Evolutionary conservation across 2,329 filamentous ascomycete genomes (phyloP), one percentile per base, ranked within the genome.

Genomic region (Clarireedia hainanense): DNA sequence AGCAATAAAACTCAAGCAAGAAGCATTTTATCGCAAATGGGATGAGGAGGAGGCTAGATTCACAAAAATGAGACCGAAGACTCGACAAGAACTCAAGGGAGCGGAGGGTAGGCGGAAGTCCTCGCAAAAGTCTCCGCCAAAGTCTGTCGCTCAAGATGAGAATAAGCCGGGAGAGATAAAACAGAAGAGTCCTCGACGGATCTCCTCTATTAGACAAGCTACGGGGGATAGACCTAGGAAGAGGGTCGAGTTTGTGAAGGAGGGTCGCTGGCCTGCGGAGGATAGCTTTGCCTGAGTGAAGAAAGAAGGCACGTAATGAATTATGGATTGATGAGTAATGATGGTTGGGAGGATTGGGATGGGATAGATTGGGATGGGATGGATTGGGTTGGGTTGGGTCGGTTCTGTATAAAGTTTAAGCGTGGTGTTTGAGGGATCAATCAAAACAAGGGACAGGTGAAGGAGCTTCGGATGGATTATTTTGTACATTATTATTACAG

Each of bases 231-330:
- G 50, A 43, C 58, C 56, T 4, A 46, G 42, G 23, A 46, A 46
- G 42, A 46, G 20, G 14, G 46, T 34, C 6, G 30, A 48, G 15
- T 30, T 48, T 15, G 48, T 42, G 6, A 45, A 23, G 23, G 56
- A 56, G 15, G 57, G 61, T 26, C 55, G 58, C 34, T 68, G 65
- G 67, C 57, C 52, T 20, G 65, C 60, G 40, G 67, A 69, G 58
- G 66, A 69, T 52, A 67, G 64, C 48, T 69, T 68, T 61, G 67
- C 65, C 36, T 69, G 57, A 62, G 52, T 12, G 37, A 10, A 14
- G 40, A 6, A 20, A 14, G 40, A 6, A 20, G 27, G 46, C 17
- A 46, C 24, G 3, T 43, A 34, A 55, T 17, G 36, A 52, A 49
- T 59, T 52, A 59, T 54, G 48, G 49, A 56, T 34, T 58, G 40